Evolutionary conservation across 192 early-diverging fungal genomes (phyloP).

Genomic region (Backusella mclennaniae): DNA sequence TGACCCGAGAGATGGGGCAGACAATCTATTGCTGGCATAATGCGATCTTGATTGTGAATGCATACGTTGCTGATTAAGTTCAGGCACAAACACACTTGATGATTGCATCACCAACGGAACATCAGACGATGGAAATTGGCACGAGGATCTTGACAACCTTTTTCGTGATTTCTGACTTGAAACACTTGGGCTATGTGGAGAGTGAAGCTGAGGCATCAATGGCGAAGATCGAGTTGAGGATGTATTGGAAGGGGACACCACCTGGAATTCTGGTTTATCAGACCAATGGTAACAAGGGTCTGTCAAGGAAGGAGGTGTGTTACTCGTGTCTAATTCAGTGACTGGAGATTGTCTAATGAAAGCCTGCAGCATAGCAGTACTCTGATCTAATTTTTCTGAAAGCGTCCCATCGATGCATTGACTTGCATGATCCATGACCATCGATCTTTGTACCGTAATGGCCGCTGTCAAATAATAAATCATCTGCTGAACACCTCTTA

Average conservation of each 20-base stretch:
- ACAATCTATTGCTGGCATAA: slow-evolving; percentile 18
- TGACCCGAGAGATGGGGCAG: slow-evolving; percentile 12
- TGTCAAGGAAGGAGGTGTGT: neutral
- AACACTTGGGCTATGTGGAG: neutral
- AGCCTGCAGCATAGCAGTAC: neutral
- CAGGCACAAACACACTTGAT: slow-evolving; percentile 5
- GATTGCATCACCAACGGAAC: neutral
- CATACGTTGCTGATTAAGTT: slow-evolving; percentile 1
- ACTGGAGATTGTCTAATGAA: slow-evolving; percentile 1
- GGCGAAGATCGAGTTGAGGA: slow-evolving; percentile 14
- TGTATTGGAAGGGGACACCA: slow-evolving; percentile 5
- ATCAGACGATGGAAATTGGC: neutral
- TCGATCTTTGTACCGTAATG: slow-evolving; percentile 17
- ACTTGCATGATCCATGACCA: neutral
- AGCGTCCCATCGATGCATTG: neutral
- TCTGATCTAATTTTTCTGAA: neutral
- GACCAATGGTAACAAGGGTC: neutral
- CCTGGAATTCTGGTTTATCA: neutral
- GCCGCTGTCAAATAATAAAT: slow-evolving; percentile 30
- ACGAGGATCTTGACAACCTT: neutral
- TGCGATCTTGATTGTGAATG: neutral
- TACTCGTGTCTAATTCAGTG: neutral
- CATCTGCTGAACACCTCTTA: slow-evolving; percentile 30
- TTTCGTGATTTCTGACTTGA: neutral
- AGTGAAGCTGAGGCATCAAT: slow-evolving; percentile 1